Base-by-base conservation (phyloP, 129 eudicot species). In the Lonicera japonica region DNA sequence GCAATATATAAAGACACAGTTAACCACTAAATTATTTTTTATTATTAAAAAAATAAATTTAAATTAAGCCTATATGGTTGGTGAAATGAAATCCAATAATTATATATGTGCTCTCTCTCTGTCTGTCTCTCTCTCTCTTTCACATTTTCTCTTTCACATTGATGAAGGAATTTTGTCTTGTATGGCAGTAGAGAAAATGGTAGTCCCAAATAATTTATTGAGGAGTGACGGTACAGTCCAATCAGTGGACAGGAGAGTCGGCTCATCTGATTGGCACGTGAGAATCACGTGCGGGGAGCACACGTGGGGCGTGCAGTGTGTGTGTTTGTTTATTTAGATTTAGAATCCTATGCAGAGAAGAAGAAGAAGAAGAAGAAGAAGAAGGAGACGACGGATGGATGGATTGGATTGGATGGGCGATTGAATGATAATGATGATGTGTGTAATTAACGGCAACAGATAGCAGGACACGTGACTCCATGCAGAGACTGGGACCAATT, bases 101-200 rank as follows among this genome's bases (percentile, higher is more conserved):
- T n/a, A n/a, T n/a, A n/a, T n/a, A n/a, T n/a, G n/a, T n/a, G 36
- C 6, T 29, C 6, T 29, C 36, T 29, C 62, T 66, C n/a, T n/a
- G n/a, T n/a, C n/a, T n/a, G n/a, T n/a, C n/a, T n/a, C n/a, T n/a
- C n/a, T n/a, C n/a, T n/a, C 66, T 74, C 67, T 82, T 76, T 67
- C 74, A 55, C 67, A 71, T 78, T 75, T n/a, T n/a, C 66, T 74
- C 67, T 82, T 76, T 67, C 74, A 55, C 67, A 71, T 78, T 75
- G 70, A 78, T 85, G 48, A 66, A 79, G 65, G 64, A n/a, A 61
- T 55, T 83, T 85, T 82, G 91, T 87, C 95, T 78, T 79, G 65
- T 75, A 50, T 56, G 72, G 66, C 82, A 78, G 83, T 60, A 53
- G 29, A 41, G 25, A 52, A 70, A 73, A 63, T 61, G 55, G 82